Percentiles rank a stretch among this genome's conserved stretches.
These are phyloP conservation scores for Phoma sp. DNA, from an alignment of 2,329 filamentous ascomycete species.

Conservation along the genomic window DNA sequence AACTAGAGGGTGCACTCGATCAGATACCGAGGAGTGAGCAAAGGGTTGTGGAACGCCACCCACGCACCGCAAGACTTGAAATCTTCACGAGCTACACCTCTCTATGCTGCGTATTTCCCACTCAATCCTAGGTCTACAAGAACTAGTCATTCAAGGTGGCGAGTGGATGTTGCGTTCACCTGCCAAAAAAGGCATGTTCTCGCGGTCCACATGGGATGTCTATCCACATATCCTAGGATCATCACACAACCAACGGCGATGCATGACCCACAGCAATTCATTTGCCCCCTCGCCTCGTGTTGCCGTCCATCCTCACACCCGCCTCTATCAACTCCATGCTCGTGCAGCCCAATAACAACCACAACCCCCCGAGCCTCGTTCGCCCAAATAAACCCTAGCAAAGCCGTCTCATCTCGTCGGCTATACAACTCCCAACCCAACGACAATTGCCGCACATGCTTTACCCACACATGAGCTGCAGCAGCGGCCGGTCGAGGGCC, in stretches of 20 bases:
- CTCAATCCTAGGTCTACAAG: too few species aligned
- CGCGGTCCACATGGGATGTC: too few species aligned
- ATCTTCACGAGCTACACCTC: too few species aligned
- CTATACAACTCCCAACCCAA: neutral
- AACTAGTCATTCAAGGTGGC: too few species aligned
- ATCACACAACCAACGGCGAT: neutral
- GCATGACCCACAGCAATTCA: constrained; percentile 3
- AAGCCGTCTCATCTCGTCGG: neutral
- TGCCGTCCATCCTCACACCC: neutral
- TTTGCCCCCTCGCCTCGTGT: neutral
- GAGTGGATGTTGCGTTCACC: too few species aligned
- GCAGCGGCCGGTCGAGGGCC: neutral
- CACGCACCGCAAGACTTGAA: too few species aligned
- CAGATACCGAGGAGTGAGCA: too few species aligned
- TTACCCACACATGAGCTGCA: neutral
- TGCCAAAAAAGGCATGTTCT: too few species aligned
- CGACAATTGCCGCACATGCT: neutral
- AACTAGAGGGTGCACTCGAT: too few species aligned
- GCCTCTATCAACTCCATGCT: neutral
- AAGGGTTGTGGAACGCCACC: too few species aligned
- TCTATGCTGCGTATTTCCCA: too few species aligned
- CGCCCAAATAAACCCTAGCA: neutral
- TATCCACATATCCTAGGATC: neutral
- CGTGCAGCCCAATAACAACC: neutral
- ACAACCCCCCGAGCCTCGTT: neutral